Evolutionary conservation across 768 basidiomycete species (phyloP), one percentile per base, ranked within the genome.

Genomic region (Russula ochroleuca): DNA sequence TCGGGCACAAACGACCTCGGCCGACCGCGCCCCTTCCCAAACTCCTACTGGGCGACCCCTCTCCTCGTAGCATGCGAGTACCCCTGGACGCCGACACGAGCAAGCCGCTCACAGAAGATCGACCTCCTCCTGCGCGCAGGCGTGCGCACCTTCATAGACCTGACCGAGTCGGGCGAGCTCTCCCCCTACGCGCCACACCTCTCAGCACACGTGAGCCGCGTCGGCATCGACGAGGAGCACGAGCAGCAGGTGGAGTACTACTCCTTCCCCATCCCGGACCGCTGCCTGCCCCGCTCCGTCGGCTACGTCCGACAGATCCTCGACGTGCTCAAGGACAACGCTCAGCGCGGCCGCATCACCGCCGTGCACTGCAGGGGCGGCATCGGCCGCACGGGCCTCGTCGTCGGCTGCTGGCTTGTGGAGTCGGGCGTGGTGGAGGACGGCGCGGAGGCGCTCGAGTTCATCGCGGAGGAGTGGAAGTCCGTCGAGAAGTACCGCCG

Each of bases 341-440:
- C 85, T 64, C 70, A 70, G 8, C 79, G 83, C 4, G 84, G 82
- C 2, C 79, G 88, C 15, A 79, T 85, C 38, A 77, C 75, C n/a
- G 89, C 88, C 5, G 88, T 92, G 6, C 89, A 92, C 70, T 92
- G 89, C 71, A 80, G 88, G 10, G 89, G 89, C 2, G 89, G 89
- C 0, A 90, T 90, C 54, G 89, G 88, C 1, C 76, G 88, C 40
- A 84, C 82, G 0, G 83, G 83, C 23, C 76, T 83, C 74, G 81
- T 84, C 55, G 78, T 84, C 48, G 87, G 88, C 15, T 90, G 88
- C 71, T 90, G 87, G 87, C 82, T 90, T 43, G 85, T 89, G 43
- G 82, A 89, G 72, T 83, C 83, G 21, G 83, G 83, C 1, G 72
- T 76, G 58, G 88, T 85, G 52, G 77, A 76, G 70, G 80, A 84